These are phyloP conservation scores for Luffa aegyptiaca DNA, from an alignment of 306 rosid species.

Conservation along the genomic window DNA sequence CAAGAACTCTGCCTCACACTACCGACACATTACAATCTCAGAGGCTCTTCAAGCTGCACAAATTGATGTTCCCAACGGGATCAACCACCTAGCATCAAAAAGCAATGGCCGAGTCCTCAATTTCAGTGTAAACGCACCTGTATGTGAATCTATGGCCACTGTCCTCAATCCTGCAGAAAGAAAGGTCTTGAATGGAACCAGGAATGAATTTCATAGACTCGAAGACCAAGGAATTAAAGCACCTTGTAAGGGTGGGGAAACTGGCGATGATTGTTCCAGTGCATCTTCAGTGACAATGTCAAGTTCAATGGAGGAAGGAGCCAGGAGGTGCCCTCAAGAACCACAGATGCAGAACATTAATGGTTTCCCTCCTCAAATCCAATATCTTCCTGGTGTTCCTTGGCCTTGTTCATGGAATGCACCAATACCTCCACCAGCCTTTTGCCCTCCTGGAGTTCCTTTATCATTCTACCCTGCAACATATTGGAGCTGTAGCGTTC, in stretches of 20 bases:
- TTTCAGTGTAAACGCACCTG: slow-evolving; percentile 49
- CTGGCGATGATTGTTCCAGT: slow-evolving; percentile 46
- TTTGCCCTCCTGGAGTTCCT: slow-evolving; percentile 66
- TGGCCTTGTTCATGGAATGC: slow-evolving; percentile 82
- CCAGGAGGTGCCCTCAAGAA: slow-evolving; percentile 26
- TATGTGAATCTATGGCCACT: slow-evolving; percentile 56
- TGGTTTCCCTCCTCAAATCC: slow-evolving; percentile 50
- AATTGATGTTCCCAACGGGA: slow-evolving; percentile 42
- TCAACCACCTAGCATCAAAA: slow-evolving; percentile 25
- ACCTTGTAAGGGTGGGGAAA: slow-evolving; percentile 34
- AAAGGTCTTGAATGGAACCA: slow-evolving; percentile 34
- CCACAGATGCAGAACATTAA: slow-evolving; percentile 22
- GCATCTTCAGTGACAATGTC: slow-evolving; percentile 44
- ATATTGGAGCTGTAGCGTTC: slow-evolving; percentile 59
- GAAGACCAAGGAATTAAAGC: slow-evolving; percentile 23
- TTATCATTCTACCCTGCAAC: slow-evolving; percentile 51
- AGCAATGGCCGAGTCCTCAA: slow-evolving; percentile 61
- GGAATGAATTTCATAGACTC: slow-evolving; percentile 31
- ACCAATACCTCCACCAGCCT: slow-evolving; percentile 38
- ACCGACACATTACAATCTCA: slow-evolving; percentile 50
- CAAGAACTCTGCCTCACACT: slow-evolving; percentile 59
- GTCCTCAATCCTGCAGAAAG: slow-evolving; percentile 36
- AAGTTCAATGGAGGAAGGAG: slow-evolving; percentile 37
- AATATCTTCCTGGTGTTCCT: slow-evolving; percentile 60
- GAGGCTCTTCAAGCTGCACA: slow-evolving; percentile 73